Base-by-base conservation (phyloP, 1,284 basidiomycete species). In the Rhodotorula sp. region DNA sequence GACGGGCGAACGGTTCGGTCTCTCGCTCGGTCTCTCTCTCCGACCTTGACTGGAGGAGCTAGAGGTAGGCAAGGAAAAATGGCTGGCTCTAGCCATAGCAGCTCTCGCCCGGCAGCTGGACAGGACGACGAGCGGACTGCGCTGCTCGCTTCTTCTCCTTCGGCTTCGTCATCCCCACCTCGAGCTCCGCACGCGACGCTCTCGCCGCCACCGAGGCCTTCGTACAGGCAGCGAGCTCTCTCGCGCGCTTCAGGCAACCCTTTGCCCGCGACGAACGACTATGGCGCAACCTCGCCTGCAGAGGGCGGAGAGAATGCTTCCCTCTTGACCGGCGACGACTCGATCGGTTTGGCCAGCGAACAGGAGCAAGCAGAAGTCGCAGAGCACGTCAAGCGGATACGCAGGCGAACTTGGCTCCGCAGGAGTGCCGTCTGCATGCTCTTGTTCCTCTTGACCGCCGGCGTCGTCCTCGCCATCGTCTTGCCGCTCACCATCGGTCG, bases 201-300 rank as follows among this genome's bases (percentile, higher is more conserved):
- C 46, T 51, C 66, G 4, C 60, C 67, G 14, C 56, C 56, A 14
- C 16, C 49, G 15, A 61, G 71, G 10, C 69, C 73, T 1, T 68
- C 65, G 18, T 75, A 75, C 52, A 61, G 73, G 20, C 71, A 75
- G 62, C 71, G 70, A 29, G 69, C 69, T 16, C 67, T 76, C 61
- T 74, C 74, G 0, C 61, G 64, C 5, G 66, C 74, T 21, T 69
- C 65, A 0, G 72, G 70, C 21, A 72, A 72, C 64, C 71, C 65
- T 0, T 56, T 69, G 31, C 64, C 68, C 2, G 51, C 52, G 43
- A 34, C 34, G 39, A 26, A 26, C 43, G 56, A 31, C 26, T 46
- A 56, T 29, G 60, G 51, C 29, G 34, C 62, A 51, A 48, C 58
- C 52, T 12, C 51, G 21, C 14, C 51, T 5, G n/a, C 5, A 12